Base-by-base conservation (phyloP, 1,284 basidiomycete species). In the Volvariella volvacea region DNA sequence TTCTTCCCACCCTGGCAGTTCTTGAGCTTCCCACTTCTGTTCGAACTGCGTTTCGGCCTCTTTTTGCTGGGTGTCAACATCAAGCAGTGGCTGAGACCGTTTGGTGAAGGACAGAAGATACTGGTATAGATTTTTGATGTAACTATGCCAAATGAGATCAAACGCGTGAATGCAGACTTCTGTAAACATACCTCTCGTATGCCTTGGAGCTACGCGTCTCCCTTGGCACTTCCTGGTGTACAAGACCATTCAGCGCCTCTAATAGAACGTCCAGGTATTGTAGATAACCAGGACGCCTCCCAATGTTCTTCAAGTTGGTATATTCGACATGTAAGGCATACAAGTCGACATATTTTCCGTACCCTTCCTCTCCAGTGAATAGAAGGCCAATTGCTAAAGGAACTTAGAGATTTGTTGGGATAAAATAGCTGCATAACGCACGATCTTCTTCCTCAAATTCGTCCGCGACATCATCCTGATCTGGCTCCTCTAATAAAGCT, bases 281-380 rank as follows among this genome's bases (percentile, higher is more conserved):
- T 39, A 98, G 74, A 63, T 98, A 96, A 22, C 84, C 83, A 37
- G 93, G 69, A 45, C 83, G 80, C 61, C 85, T 88, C 47, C 80
- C 78, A 43, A 91, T 76, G 51, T 81, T 75, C 67, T 89, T 91
- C 52, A 97, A 64, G 65, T 99, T 99, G 69, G 84, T 85, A 67
- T 90, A 99, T 39, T 84, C 73, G 39, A 86, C 81, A 59, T 98
- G 95, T 49, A 90, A 83, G 42, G 83, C 70, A 63, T 98, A 92
- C 48, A 99, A 64, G 65, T 99, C 96, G 49, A 99, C 76, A 62
- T 95, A 97, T 64, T 90, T 88, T 40, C 96, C 96, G 51, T 93
- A 92, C 30, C 79, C 78, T 62, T 99, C 96, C 69, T 99, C 95
- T 33, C 96, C 96, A 9, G 92, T 93, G 67, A 97, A 97, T 52